These are phyloP conservation scores for Fusarium burgessii DNA, from an alignment of 2,329 filamentous ascomycete species.

Conservation along the genomic window DNA sequence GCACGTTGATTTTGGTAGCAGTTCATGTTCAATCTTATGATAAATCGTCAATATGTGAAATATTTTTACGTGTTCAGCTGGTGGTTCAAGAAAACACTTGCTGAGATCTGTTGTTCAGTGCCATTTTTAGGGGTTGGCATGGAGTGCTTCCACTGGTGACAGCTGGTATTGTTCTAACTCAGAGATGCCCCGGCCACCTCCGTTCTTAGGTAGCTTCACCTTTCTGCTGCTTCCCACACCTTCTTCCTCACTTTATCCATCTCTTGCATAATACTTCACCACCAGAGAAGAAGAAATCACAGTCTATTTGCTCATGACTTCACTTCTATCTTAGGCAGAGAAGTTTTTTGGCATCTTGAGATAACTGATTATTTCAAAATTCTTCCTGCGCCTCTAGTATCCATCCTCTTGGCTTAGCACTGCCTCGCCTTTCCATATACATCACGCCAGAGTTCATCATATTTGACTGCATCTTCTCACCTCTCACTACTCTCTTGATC, in stretches of 20 bases:
- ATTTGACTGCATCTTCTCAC: not conserved
- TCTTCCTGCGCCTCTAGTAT: not conserved
- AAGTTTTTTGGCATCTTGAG: not conserved
- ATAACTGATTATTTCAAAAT: not conserved
- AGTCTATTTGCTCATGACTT: not conserved
- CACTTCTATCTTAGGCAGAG: not conserved
- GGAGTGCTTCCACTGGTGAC: not conserved
- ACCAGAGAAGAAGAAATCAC: not conserved
- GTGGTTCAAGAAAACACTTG: not conserved
- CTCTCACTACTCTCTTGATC: not conserved
- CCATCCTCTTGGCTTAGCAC: not conserved
- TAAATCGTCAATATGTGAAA: not conserved
- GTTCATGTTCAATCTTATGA: not conserved
- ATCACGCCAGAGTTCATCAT: not conserved
- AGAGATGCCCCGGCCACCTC: not conserved
- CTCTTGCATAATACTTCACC: not conserved
- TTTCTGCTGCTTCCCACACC: not conserved
- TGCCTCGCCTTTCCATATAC: not conserved
- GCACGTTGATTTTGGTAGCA: not conserved
- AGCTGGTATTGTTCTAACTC: not conserved
- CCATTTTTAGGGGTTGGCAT: not conserved
- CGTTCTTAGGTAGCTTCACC: not conserved
- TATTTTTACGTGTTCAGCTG: not conserved
- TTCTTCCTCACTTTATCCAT: not conserved
- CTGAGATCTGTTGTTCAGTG: not conserved